These are phyloP conservation scores for Helotiales sp. DNA, from an alignment of 2,329 filamentous ascomycete genomes.

Conservation along the genomic window DNA sequence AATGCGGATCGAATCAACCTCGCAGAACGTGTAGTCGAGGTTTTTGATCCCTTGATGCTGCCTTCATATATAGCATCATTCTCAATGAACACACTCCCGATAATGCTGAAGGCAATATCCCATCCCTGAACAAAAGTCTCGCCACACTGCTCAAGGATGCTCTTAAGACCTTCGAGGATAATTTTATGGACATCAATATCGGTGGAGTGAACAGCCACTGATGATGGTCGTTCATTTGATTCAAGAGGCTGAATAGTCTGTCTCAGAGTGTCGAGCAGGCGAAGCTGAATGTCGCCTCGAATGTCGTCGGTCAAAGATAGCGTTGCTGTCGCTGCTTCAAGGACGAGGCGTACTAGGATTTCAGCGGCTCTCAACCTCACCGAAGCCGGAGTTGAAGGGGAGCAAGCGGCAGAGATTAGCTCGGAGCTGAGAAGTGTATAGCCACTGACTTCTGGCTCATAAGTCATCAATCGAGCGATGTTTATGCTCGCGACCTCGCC, in stretches of 20 bases:
- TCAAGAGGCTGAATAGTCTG: constrained; percentile 62
- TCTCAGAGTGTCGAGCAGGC: constrained; percentile 66
- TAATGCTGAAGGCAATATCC: constrained; percentile 81
- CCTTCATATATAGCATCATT: constrained; percentile 26
- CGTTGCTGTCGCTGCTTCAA: constrained; percentile 59
- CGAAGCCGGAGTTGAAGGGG: constrained; percentile 46
- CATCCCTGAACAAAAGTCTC: constrained; percentile 82
- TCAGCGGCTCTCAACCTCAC: constrained; percentile 63
- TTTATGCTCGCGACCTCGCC: constrained; percentile 74
- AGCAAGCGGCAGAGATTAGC: constrained; percentile 52
- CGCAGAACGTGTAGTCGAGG: constrained; percentile 57
- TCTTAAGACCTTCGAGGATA: constrained; percentile 76
- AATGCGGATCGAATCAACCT: constrained; percentile 85
- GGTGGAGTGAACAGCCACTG: constrained; percentile 59
- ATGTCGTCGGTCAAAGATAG: constrained; percentile 50
- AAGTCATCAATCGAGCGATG: constrained; percentile 69
- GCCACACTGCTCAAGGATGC: constrained; percentile 82
- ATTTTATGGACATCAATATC: constrained; percentile 81
- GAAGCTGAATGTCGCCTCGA: constrained; percentile 66
- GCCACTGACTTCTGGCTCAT: constrained; percentile 67
- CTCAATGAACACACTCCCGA: constrained; percentile 74
- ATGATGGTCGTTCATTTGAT: constrained; percentile 49
- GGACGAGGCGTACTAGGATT: constrained; percentile 57
- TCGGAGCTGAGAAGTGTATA: constrained; percentile 69
- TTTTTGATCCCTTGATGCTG: constrained; percentile 19